Conservation (phyloP, 1,284 basidiomycete species). For the Naganishia sp. region DNA sequence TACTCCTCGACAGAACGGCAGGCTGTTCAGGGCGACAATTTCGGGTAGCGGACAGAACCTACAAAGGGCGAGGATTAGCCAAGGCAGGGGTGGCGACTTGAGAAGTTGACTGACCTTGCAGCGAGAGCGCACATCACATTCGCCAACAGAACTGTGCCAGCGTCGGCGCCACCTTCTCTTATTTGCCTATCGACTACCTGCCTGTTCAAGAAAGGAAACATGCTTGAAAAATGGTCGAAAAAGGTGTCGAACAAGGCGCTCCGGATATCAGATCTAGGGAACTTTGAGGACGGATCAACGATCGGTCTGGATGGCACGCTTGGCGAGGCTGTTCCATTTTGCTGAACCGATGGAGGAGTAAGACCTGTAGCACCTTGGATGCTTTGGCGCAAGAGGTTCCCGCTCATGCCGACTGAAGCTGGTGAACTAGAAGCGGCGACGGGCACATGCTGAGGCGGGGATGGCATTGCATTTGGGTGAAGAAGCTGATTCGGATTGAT, state of each 20-base stretch:
- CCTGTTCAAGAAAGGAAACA: constrained; percentile 28
- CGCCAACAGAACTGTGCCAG: constrained; percentile 23
- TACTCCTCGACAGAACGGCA: constrained; percentile 30
- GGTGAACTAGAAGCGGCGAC: constrained; percentile 9
- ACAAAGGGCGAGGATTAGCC: not conserved
- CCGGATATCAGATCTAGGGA: constrained; percentile 25
- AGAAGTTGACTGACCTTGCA: constrained; percentile 14
- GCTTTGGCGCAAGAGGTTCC: constrained; percentile 17
- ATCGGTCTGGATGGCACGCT: not conserved
- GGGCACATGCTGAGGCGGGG: constrained; percentile 11
- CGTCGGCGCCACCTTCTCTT: constrained; percentile 16
- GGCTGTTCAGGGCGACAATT: constrained; percentile 27
- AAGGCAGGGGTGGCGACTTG: not conserved
- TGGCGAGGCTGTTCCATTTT: constrained; percentile 3
- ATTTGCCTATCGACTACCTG: constrained; percentile 25
- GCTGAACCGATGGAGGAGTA: constrained; percentile 14
- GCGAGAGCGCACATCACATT: constrained; percentile 27
- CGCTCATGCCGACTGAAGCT: not conserved
- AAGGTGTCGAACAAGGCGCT: constrained; percentile 16
- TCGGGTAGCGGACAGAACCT: constrained; percentile 30
- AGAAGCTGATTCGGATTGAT: constrained; percentile 15
- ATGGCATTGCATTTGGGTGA: constrained; percentile 27
- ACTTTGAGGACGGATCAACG: constrained; percentile 19
- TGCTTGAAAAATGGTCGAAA: constrained; percentile 29
- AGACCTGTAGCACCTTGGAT: constrained; percentile 12